Conservation (phyloP, 2,329 filamentous ascomycete genomes). For the Saccharata proteae region DNA sequence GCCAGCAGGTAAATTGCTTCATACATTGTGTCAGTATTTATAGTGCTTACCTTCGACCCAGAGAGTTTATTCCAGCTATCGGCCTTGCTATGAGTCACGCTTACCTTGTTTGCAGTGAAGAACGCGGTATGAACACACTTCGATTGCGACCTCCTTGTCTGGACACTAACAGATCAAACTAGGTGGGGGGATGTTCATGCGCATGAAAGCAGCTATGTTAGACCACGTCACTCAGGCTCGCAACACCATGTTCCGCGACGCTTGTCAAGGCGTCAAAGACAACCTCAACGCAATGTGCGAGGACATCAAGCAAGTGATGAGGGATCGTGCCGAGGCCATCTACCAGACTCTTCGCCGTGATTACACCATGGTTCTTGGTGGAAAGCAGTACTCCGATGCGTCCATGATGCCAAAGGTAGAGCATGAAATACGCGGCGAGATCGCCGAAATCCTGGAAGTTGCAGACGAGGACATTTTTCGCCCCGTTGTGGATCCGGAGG, state of each 20-base stretch:
- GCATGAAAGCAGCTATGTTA: constrained; percentile 42
- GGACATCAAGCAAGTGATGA: constrained; percentile 31
- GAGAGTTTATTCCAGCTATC: constrained; percentile 41
- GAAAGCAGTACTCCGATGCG: constrained; percentile 5
- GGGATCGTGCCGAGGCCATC: constrained; percentile 35
- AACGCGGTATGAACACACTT: constrained; percentile 33
- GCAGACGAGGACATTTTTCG: constrained; percentile 3
- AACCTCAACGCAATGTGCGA: constrained; percentile 31
- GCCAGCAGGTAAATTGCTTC: no score
- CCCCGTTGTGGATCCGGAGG: constrained; percentile 3
- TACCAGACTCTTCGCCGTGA: constrained; percentile 23
- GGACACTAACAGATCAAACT: constrained; percentile 17
- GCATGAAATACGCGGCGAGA: neutral
- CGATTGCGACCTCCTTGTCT: no score
- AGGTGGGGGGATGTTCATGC: constrained; percentile 36
- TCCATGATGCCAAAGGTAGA: neutral
- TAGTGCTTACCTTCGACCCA: no score
- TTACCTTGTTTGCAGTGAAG: constrained; percentile 34
- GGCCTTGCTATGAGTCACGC: constrained; percentile 31
- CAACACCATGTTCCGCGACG: constrained; percentile 38
- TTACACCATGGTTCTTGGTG: constrained; percentile 25
- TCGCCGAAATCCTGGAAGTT: constrained; percentile 1
- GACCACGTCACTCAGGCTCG: constrained; percentile 30
- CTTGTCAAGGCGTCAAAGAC: constrained; percentile 29
- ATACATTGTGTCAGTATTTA: no score